These are phyloP conservation scores for Saitozyma sp. DNA, from an alignment of 768 basidiomycete species.

Conservation along the genomic window DNA sequence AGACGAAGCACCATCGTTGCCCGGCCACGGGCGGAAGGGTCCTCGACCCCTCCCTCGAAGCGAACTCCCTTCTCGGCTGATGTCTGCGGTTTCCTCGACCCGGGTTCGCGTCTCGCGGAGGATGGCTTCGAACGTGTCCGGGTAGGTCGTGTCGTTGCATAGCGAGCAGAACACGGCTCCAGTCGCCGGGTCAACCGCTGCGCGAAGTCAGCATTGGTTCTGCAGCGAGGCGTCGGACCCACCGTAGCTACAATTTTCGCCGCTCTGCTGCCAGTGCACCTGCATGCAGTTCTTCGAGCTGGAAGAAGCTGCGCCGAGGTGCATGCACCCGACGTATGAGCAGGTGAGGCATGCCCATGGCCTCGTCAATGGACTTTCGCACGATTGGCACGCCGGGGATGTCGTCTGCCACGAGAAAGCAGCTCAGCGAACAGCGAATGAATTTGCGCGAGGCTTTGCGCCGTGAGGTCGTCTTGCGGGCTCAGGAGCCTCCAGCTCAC, in stretches of 20 bases:
- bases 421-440: slow-evolving; percentile 3
- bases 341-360: slow-evolving; percentile 47
- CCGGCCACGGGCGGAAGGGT: slow-evolving; percentile 56
- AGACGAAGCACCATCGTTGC: slow-evolving; percentile 54
- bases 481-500: slow-evolving; percentile 9
- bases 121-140: slow-evolving; percentile 59
- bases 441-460: background rate
- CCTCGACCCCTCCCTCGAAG: background rate
- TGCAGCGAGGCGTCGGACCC: slow-evolving; percentile 14
- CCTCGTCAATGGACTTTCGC: slow-evolving; percentile 16
- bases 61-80: slow-evolving; percentile 6
- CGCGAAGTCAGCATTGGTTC: background rate
- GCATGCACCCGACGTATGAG: slow-evolving; percentile 32
- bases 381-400: slow-evolving; percentile 30
- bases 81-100: slow-evolving; percentile 34
- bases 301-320: slow-evolving; percentile 16
- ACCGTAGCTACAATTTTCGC: slow-evolving; percentile 34
- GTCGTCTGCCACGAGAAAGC: slow-evolving; percentile 22
- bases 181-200: slow-evolving; percentile 72
- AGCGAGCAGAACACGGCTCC: slow-evolving; percentile 72
- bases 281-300: slow-evolving; percentile 28
- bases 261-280: slow-evolving; percentile 19
- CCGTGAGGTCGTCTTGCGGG: background rate
- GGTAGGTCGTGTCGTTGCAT: slow-evolving; percentile 75
- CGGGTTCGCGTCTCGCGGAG: slow-evolving; percentile 13